Conservation (phyloP, 345 rosid species). For the Gossypium herbaceum region DNA sequence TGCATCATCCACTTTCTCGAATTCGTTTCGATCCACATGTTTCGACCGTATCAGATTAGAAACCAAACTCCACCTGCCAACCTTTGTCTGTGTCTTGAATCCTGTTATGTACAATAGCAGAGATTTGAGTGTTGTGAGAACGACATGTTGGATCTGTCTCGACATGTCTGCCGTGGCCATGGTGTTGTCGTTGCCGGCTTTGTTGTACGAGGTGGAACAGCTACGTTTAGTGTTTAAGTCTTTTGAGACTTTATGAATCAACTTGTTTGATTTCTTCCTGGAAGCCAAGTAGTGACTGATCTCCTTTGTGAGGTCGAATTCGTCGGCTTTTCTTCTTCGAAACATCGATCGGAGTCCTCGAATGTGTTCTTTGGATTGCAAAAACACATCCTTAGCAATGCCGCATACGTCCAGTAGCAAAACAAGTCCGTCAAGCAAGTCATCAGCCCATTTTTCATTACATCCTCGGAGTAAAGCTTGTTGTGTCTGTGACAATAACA, state of each 20-base stretch:
- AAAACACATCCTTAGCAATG: conserved; percentile 23
- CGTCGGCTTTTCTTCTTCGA: conserved; percentile 18
- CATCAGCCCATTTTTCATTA: conserved; percentile 2
- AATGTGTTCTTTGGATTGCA: conserved; percentile 15
- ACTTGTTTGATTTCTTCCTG: conserved; percentile 19
- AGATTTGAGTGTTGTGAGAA: neutral
- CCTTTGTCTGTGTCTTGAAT: neutral
- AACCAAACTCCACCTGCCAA: neutral
- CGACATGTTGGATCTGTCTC: neutral
- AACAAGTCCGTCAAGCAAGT: conserved; percentile 29
- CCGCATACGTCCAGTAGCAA: conserved; percentile 32
- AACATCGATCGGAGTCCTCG: conserved; percentile 22
- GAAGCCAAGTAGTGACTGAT: conserved; percentile 10
- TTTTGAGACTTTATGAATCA: conserved; percentile 11
- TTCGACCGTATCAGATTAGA: conserved; percentile 1
- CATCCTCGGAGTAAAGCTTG: neutral
- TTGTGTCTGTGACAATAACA: neutral
- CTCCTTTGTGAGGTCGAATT: conserved; percentile 1
- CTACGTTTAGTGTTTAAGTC: neutral
- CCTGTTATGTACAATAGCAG: neutral
- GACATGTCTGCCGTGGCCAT: conserved; percentile 1
- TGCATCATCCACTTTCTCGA: conserved; percentile 7
- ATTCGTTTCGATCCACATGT: neutral
- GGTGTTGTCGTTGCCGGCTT: neutral
- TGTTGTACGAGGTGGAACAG: neutral